Evolutionary conservation across 805 yeast genomes (phyloP).

Genomic region (Ogataea methanolica): DNA sequence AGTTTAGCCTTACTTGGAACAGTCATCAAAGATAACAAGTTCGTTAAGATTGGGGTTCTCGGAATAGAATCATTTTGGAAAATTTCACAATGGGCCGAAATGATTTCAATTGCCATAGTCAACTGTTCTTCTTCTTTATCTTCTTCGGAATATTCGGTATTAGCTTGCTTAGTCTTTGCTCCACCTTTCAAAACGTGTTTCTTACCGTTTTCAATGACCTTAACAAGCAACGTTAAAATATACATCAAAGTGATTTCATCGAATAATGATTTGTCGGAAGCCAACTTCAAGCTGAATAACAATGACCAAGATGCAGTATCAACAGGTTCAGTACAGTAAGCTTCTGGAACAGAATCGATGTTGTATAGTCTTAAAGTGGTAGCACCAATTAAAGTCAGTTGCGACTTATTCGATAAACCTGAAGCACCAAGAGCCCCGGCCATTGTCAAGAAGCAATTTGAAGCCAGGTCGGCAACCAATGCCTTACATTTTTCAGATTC

Average conservation of each 20-base stretch:
- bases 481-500: conserved; percentile 27
- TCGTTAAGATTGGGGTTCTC: conserved; percentile 56
- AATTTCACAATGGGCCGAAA: conserved; percentile 62
- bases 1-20: conserved; percentile 75
- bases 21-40: conserved; percentile 61
- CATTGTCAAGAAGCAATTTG: conserved; percentile 48
- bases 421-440: conserved; percentile 39
- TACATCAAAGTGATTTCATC: conserved; percentile 68
- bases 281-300: conserved; percentile 68
- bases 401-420: conserved; percentile 44
- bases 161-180: conserved; percentile 43
- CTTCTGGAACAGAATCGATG: conserved; percentile 40
- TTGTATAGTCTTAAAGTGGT: conserved; percentile 60
- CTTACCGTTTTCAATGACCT: conserved; percentile 65
- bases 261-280: conserved; percentile 67
- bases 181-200: conserved; percentile 48
- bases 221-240: conserved; percentile 66
- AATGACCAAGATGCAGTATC: conserved; percentile 56
- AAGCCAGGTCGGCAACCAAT: conserved; percentile 36
- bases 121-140: conserved; percentile 87
- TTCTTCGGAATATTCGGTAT: conserved; percentile 72
- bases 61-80: conserved; percentile 68
- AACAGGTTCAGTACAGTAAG: conserved; percentile 47
- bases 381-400: conserved; percentile 56
- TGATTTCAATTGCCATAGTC: conserved; percentile 68